Percentiles rank a stretch among this genome's conserved stretches.
Evolutionary conservation across 768 basidiomycete species (phyloP).

Genomic region (Xerocomellus chrysenteron): DNA sequence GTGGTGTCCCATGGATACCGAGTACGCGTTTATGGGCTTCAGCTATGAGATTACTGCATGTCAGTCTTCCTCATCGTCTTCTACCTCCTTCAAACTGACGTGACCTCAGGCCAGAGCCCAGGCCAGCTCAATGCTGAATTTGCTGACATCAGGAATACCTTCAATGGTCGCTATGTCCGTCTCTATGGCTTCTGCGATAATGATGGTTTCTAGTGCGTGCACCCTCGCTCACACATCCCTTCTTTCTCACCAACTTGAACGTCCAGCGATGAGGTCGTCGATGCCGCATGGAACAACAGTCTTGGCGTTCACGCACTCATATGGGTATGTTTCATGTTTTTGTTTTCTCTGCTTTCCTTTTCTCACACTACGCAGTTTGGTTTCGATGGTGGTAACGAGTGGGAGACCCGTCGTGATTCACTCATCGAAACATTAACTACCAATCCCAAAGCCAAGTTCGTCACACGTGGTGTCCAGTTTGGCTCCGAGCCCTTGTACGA

Average conservation of each 20-base stretch:
- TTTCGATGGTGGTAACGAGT: conserved; percentile 42
- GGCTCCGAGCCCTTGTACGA: conserved; percentile 72
- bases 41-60: conserved; percentile 72
- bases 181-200: conserved; percentile 43
- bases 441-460: conserved; percentile 61
- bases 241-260: conserved; percentile 17
- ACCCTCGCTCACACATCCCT: not conserved
- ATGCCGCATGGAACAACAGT: conserved; percentile 67
- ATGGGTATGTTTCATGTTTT: conserved; percentile 50
- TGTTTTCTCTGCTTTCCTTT: not conserved
- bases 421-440: conserved; percentile 53
- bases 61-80: conserved; percentile 29
- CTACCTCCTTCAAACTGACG: not conserved
- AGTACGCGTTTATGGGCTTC: conserved; percentile 77
- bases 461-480: conserved; percentile 66
- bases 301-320: conserved; percentile 73
- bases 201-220: conserved; percentile 38
- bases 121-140: conserved; percentile 54
- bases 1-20: conserved; percentile 65
- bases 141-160: conserved; percentile 53
- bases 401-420: conserved; percentile 52
- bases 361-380: conserved; percentile 32
- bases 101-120: conserved; percentile 52
- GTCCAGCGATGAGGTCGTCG: conserved; percentile 54
- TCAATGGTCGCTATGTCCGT: conserved; percentile 65